Evolutionary conservation across 768 basidiomycete genomes (phyloP).

Genomic region (Xerocomellus dryophilus): DNA sequence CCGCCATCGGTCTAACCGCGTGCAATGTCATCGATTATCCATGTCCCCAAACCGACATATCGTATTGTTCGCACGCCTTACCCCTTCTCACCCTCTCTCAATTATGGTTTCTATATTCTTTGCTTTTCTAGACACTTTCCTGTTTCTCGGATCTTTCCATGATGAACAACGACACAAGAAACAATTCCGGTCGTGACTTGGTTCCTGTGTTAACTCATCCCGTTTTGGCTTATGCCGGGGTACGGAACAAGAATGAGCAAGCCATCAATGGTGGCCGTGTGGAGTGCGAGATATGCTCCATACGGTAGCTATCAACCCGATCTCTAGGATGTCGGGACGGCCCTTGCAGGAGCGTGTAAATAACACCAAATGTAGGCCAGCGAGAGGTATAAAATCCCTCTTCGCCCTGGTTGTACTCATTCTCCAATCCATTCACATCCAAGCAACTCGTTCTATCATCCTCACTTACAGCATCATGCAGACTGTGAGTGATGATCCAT

Average conservation of each 20-base stretch:
- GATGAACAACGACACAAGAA: not conserved
- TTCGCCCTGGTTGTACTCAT: not conserved
- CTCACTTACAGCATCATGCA: constrained; percentile 6
- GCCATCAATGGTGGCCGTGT: not conserved
- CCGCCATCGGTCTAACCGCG: not conserved
- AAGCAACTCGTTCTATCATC: not conserved
- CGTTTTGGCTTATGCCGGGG: not conserved
- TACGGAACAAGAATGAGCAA: not conserved
- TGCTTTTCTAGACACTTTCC: not conserved
- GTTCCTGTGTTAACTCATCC: not conserved
- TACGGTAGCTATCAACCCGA: not conserved
- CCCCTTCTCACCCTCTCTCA: too few species aligned
- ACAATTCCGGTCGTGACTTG: too few species aligned
- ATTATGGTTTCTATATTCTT: not conserved
- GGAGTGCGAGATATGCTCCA: not conserved
- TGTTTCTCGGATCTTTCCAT: not conserved
- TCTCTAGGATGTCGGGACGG: not conserved
- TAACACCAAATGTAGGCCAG: not conserved
- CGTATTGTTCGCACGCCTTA: not conserved
- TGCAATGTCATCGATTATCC: not conserved
- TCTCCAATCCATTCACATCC: not conserved
- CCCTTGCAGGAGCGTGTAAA: not conserved
- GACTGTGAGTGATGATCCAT: constrained; percentile 1
- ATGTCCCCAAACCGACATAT: too few species aligned
- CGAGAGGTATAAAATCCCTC: constrained; percentile 4